A percentile compares a stretch with the other conserved stretches of the same genome.
These are phyloP conservation scores for Yarrowia divulgata DNA, from an alignment of 805 yeast genomes.

Conservation along the genomic window DNA sequence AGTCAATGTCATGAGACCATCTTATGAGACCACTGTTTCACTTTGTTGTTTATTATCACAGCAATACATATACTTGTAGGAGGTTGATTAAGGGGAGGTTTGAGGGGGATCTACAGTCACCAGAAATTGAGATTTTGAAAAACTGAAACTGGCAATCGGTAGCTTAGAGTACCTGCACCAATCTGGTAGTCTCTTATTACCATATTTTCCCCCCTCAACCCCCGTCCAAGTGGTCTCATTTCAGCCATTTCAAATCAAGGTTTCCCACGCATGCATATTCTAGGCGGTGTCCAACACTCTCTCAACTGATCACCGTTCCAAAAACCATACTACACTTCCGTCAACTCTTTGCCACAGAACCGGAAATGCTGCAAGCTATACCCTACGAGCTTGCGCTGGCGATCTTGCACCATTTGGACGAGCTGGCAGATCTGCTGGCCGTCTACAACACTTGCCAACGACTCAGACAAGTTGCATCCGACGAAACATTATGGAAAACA, in stretches of 20 bases:
- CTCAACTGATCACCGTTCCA: not conserved
- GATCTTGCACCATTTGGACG: conserved; percentile 19
- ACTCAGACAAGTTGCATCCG: not conserved
- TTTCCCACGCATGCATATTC: conserved; percentile 1
- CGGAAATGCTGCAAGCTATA: conserved; percentile 16
- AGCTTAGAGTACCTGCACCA: not conserved
- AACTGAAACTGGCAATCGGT: not conserved
- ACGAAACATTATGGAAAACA: conserved; percentile 22
- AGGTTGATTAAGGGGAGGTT: too few relatives aligned
- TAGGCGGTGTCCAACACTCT: not conserved
- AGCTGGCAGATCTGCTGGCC: conserved; percentile 20
- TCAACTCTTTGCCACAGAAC: not conserved
- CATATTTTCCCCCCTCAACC: not conserved
- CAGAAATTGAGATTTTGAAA: too few relatives aligned
- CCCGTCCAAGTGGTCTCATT: not conserved
- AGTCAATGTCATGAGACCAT: too few relatives aligned
- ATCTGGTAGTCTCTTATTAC: too few relatives aligned
- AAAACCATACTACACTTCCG: not conserved
- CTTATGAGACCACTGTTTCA: too few relatives aligned
- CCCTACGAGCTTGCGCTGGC: conserved; percentile 29
- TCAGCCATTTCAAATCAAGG: not conserved
- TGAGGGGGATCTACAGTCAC: too few relatives aligned
- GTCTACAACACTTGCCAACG: conserved; percentile 18
- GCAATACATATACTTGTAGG: too few relatives aligned
- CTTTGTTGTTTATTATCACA: too few relatives aligned